phyloP scores from a whole-genome alignment of 2,329 filamentous ascomycete species.

The Aspergillus awamori region DNA sequence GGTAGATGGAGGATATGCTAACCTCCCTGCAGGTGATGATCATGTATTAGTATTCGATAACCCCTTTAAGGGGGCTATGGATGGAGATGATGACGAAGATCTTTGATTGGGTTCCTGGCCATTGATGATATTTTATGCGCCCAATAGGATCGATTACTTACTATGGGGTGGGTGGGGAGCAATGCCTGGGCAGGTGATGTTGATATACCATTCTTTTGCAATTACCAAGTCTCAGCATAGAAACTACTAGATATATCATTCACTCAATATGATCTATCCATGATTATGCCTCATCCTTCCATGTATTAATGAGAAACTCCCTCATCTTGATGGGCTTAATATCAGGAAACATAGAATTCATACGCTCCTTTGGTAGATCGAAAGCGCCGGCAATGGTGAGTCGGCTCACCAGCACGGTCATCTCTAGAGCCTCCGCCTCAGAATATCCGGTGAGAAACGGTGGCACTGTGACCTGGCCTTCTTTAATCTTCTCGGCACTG shows the following conservation, averaged over 20 bases:
- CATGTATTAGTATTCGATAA: background rate
- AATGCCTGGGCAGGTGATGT: background rate
- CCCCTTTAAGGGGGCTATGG: background rate
- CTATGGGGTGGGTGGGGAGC: background rate
- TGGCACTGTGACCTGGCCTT: slow-evolving; percentile 40
- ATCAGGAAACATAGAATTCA: slow-evolving; percentile 28
- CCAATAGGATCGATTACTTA: no score
- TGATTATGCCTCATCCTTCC: slow-evolving; percentile 8
- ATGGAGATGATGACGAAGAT: background rate
- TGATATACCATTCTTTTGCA: background rate
- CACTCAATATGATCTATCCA: background rate
- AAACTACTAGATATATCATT: background rate
- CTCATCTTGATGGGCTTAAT: slow-evolving; percentile 28
- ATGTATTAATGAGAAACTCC: slow-evolving; percentile 23
- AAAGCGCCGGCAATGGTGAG: slow-evolving; percentile 35
- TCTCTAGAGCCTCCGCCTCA: slow-evolving; percentile 29
- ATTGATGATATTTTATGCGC: no score
- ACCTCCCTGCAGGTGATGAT: background rate
- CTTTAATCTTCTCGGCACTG: slow-evolving; percentile 34
- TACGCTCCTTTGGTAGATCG: slow-evolving; percentile 28
- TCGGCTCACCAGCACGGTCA: slow-evolving; percentile 32
- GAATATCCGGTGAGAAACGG: slow-evolving; percentile 26
- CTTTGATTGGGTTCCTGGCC: background rate
- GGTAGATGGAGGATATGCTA: background rate
- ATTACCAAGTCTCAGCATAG: background rate